Evolutionary conservation across 345 rosid genomes (phyloP).

Genomic region (Salix dunnii): DNA sequence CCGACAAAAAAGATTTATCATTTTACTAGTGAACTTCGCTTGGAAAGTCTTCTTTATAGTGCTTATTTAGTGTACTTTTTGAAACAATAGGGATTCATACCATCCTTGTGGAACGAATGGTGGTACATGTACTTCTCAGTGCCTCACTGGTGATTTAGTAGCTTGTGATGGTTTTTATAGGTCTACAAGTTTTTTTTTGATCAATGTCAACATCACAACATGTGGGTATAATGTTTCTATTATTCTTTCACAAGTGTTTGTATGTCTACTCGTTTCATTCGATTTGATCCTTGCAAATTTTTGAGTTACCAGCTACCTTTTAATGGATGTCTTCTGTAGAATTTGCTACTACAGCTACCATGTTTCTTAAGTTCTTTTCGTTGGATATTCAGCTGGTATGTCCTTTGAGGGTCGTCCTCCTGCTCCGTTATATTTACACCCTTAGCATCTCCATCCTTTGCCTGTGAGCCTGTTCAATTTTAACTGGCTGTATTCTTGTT

Average conservation of each 20-base stretch:
- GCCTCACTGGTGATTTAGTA: not conserved
- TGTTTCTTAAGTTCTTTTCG: not conserved
- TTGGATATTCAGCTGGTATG: not conserved
- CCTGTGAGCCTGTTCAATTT: not conserved
- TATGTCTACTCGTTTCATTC: not conserved
- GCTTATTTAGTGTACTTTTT: not conserved
- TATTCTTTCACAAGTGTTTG: not conserved
- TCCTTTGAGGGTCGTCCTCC: not conserved
- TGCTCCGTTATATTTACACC: not conserved
- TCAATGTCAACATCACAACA: not conserved
- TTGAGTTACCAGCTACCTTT: not conserved
- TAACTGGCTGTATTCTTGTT: not conserved
- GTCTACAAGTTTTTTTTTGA: not conserved
- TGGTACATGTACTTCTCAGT: not conserved
- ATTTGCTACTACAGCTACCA: not conserved
- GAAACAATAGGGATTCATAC: not conserved
- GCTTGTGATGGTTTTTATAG: not conserved
- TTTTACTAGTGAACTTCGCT: not conserved
- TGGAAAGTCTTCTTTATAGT: not conserved
- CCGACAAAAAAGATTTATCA: not conserved
- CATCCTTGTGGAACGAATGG: not conserved
- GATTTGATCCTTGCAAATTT: not conserved
- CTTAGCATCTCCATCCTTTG: not conserved
- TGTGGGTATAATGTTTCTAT: not conserved
- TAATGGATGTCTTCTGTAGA: not conserved